Percentiles rank a stretch among this genome's conserved stretches.
These are phyloP conservation scores for Aspergillus cavernicola DNA, from an alignment of 495 filamentous ascomycete genomes.

Conservation along the genomic window DNA sequence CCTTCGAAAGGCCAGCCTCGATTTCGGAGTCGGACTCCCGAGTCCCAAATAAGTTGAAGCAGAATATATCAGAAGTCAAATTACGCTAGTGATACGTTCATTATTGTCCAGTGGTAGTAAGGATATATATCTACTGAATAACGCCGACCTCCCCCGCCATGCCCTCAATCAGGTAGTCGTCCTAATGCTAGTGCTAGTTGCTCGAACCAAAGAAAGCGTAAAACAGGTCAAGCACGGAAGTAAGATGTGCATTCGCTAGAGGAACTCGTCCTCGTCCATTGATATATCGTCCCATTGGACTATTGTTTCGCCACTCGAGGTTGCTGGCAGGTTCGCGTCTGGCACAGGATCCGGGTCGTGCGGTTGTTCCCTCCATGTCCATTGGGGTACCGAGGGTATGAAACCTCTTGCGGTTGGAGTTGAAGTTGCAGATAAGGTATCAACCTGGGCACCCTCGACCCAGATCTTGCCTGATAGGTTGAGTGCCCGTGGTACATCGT, in stretches of 20 bases:
- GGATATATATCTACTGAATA: neutral
- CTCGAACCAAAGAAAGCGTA: neutral
- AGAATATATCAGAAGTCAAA: no score
- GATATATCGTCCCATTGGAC: constrained; percentile 13
- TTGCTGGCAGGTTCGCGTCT: neutral
- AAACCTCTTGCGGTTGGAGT: constrained; percentile 16
- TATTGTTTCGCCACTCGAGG: neutral
- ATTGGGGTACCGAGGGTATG: constrained; percentile 11
- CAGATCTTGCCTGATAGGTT: constrained; percentile 34
- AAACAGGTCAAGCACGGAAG: neutral
- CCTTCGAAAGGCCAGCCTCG: no score
- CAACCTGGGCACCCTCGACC: constrained; percentile 29
- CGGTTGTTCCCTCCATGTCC: constrained; percentile 15
- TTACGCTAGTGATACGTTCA: no score
- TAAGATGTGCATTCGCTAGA: constrained; percentile 12
- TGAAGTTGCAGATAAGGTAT: constrained; percentile 10
- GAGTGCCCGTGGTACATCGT: constrained; percentile 25
- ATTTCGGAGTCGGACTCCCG: no score
- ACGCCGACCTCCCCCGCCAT: neutral
- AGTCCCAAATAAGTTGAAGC: no score
- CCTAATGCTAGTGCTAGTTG: constrained; percentile 1
- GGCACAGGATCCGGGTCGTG: constrained; percentile 9
- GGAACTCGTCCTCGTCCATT: constrained; percentile 37
- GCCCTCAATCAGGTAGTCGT: neutral
- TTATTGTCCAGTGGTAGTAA: neutral